Evolutionary conservation across 2,329 filamentous ascomycete species (phyloP), one percentile per base, ranked within the genome.

Genomic region (Pseudogymnoascus pannorum): DNA sequence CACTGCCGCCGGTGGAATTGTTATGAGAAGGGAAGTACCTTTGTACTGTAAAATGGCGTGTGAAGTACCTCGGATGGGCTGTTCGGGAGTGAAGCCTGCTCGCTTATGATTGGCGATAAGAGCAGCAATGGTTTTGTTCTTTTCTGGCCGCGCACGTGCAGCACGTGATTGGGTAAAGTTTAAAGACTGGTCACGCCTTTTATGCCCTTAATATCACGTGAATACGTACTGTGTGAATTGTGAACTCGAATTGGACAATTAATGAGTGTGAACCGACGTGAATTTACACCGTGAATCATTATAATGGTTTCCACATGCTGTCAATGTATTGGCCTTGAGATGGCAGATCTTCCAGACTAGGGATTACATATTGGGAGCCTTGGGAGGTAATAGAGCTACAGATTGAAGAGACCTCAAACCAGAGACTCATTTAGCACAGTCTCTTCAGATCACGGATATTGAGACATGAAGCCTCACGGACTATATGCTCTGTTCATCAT

Each of bases 61-160:
- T 31, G 26, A 31, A 11, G 26, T 54, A 54, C 48, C 48, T 54
- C 2, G 26, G 48, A 29, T 31, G 29, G 42, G 14, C 16, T 35
- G 20, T 48, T 48, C 14, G 7, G 48, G n/a, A 54, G 48, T 31
- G 48, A 54, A 29, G 48, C 48, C 24, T 31, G 48, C n/a, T 54
- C 48, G 48, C 48, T 54, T 54, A 54, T 31, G 48, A 54, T 54
- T 54, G 48, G 48, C 48, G 48, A 54, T 54, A 54, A 54, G 24
- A 54, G 48, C 48, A 26, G 48, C 26, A 26, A 54, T 54, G 48
- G 14, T 31, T 54, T 31, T 54, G 48, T 12, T 12, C 11, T 31
- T 26, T 31, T 54, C n/a, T 7, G 12, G n/a, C 1, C 18, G n/a
- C 18, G n/a, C 48, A 54, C 48, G n/a, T 54, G 48, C n/a, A 54